Conservation (phyloP, 371 early-diverging fungal genomes). For the Lichtheimia ornata region DNA sequence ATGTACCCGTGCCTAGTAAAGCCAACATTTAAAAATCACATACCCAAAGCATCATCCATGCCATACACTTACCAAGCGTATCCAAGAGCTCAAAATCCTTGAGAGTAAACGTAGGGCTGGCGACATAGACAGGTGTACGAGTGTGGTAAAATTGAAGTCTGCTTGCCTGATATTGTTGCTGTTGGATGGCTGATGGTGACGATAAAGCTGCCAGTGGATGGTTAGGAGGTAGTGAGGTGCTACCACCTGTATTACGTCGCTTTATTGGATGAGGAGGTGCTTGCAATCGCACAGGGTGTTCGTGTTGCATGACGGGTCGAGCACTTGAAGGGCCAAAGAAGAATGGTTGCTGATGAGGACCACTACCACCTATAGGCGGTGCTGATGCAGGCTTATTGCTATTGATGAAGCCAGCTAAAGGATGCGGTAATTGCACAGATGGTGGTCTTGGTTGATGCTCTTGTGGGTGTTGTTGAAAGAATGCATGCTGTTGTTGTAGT, state of each 20-base stretch:
- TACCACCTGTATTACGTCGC: constrained; percentile 7
- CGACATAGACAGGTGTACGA: constrained; percentile 21
- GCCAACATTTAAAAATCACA: constrained; percentile 7
- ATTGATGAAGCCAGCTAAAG: background rate
- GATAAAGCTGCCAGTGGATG: constrained; percentile 21
- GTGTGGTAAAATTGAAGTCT: constrained; percentile 20
- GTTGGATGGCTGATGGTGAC: constrained; percentile 7
- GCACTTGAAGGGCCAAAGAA: constrained; percentile 4
- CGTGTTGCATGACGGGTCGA: background rate
- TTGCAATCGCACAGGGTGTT: constrained; percentile 7
- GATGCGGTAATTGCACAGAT: constrained; percentile 7
- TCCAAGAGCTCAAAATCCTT: constrained; percentile 24
- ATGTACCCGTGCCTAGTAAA: constrained; percentile 69
- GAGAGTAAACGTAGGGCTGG: constrained; percentile 18
- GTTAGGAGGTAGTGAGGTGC: constrained; percentile 19
- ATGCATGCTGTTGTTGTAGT: constrained; percentile 4
- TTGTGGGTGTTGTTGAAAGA: background rate
- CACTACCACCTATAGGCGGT: constrained; percentile 2
- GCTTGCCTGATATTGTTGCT: constrained; percentile 18
- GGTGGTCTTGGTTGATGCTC: constrained; percentile 7
- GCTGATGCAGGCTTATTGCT: constrained; percentile 3
- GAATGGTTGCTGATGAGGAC: constrained; percentile 6
- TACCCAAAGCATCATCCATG: background rate
- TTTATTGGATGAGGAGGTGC: constrained; percentile 18
- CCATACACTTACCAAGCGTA: constrained; percentile 16